Conservation (phyloP, 495 filamentous ascomycete species). For the Melanomma pulvis-pyrius region DNA sequence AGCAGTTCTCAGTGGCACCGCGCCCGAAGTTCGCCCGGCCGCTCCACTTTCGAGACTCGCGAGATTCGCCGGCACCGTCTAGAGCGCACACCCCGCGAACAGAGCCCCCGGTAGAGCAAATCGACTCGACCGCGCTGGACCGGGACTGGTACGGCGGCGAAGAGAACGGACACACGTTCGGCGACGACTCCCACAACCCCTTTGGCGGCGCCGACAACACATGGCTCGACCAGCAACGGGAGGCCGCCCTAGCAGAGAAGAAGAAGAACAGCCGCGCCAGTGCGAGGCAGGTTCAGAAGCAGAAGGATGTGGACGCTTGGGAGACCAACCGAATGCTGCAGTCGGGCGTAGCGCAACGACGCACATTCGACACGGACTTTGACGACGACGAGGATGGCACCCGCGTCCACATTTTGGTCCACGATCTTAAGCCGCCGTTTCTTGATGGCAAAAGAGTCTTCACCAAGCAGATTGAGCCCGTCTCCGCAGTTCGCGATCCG, state of each 20-base stretch:
- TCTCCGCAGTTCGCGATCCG: conserved; percentile 88
- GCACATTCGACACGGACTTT: conserved; percentile 78
- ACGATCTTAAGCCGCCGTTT: conserved; percentile 94
- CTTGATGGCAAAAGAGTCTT: conserved; percentile 94
- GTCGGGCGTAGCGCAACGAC: conserved; percentile 88
- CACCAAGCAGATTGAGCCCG: conserved; percentile 94
- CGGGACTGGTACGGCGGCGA: conserved; percentile 86
- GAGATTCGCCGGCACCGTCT: conserved; percentile 40
- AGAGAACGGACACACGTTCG: conserved; percentile 74
- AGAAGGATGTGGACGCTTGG: conserved; percentile 96
- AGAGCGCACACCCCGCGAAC: conserved; percentile 27
- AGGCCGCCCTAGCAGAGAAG: conserved; percentile 71
- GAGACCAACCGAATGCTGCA: conserved; percentile 98
- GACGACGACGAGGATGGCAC: conserved; percentile 90
- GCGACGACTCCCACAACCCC: conserved; percentile 73
- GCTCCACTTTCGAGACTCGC: conserved; percentile 32
- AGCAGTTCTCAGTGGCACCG: conserved; percentile 57
- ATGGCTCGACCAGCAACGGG: conserved; percentile 72
- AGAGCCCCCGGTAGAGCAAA: conserved; percentile 52
- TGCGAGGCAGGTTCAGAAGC: conserved; percentile 75
- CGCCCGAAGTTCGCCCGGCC: conserved; percentile 48
- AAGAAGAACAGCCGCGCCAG: conserved; percentile 70
- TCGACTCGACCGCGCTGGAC: conserved; percentile 70
- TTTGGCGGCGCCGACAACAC: conserved; percentile 67
- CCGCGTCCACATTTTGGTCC: conserved; percentile 86